Evolutionary conservation across 768 basidiomycete species (phyloP).

Genomic region (Lactifluus pinguis): DNA sequence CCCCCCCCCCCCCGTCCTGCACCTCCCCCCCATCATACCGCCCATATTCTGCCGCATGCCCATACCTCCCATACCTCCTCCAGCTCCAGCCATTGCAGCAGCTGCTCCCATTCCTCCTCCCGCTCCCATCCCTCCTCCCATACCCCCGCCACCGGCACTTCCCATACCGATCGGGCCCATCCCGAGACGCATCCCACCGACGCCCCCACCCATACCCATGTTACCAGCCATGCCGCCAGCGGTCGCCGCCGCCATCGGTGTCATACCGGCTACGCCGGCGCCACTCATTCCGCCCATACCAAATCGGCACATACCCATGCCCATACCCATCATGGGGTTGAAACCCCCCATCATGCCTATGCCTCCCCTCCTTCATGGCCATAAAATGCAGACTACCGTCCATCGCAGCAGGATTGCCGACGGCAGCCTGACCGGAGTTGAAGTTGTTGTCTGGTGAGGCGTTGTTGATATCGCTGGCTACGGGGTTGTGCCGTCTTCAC

Average conservation of each 20-base stretch:
- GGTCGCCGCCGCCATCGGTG: constrained; percentile 20
- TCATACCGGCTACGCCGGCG: constrained; percentile 49
- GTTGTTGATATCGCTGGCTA: constrained; percentile 63
- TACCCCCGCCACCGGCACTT: not conserved
- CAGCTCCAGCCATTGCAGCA: constrained; percentile 9
- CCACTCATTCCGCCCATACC: constrained; percentile 33
- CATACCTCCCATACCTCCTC: constrained; percentile 28
- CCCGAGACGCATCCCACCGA: constrained; percentile 26
- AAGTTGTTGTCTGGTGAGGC: constrained; percentile 16
- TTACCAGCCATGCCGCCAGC: not conserved
- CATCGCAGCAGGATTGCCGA: constrained; percentile 22
- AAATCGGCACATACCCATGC: constrained; percentile 30
- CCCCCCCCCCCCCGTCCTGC: no score
- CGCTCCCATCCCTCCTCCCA: constrained; percentile 20
- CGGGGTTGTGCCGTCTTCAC: constrained; percentile 94
- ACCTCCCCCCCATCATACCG: constrained; percentile 16
- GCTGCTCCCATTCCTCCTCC: constrained; percentile 27
- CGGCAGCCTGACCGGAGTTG: constrained; percentile 23
- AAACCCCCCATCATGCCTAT: constrained; percentile 23
- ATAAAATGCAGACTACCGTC: constrained; percentile 31
- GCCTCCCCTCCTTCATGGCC: constrained; percentile 33
- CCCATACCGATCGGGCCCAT: constrained; percentile 21
- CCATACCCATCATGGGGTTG: constrained; percentile 25
- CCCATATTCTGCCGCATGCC: constrained; percentile 27
- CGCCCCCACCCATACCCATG: constrained; percentile 32